Evolutionary conservation across 2,329 filamentous ascomycete genomes (phyloP).

Genomic region (Aspergillus felis): DNA sequence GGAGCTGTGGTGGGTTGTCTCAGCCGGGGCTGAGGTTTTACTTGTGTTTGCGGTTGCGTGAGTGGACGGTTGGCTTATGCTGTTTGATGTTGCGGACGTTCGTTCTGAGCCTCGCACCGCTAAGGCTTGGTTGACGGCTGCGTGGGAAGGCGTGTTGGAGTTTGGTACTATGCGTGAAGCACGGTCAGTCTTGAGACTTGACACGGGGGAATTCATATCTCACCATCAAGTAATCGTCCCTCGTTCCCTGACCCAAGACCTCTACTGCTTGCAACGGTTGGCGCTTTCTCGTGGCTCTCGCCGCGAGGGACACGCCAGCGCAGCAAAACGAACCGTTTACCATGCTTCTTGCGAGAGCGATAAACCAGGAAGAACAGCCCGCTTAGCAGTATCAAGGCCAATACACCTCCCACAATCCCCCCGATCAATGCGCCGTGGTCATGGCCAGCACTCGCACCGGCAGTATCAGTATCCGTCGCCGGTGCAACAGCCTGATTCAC

Average conservation of each 20-base stretch:
- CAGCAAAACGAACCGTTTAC: background rate
- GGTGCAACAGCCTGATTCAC: background rate
- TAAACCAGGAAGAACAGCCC: slow-evolving; percentile 13
- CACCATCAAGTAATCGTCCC: background rate
- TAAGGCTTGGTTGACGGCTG: background rate
- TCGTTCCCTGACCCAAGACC: background rate
- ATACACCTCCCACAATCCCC: slow-evolving; percentile 16
- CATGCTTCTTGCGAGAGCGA: slow-evolving; percentile 14
- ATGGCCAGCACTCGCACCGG: background rate
- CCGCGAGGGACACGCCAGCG: slow-evolving; percentile 1
- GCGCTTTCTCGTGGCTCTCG: background rate
- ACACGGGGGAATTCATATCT: background rate
- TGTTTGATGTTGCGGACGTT: background rate
- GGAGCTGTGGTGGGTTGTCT: background rate
- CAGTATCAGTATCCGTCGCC: background rate
- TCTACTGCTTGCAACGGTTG: background rate
- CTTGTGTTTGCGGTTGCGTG: background rate
- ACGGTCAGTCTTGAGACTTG: background rate
- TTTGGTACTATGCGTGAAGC: background rate
- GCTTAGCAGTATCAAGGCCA: slow-evolving; percentile 8
- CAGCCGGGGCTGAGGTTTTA: background rate
- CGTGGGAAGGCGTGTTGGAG: background rate
- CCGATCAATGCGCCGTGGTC: slow-evolving; percentile 18
- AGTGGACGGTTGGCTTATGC: background rate
- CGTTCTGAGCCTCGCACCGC: background rate